Percentiles rank a stretch among this genome's conserved stretches.
phyloP scores from a whole-genome alignment of 202 grass and related monocot genomes.

The Setaria italica region DNA sequence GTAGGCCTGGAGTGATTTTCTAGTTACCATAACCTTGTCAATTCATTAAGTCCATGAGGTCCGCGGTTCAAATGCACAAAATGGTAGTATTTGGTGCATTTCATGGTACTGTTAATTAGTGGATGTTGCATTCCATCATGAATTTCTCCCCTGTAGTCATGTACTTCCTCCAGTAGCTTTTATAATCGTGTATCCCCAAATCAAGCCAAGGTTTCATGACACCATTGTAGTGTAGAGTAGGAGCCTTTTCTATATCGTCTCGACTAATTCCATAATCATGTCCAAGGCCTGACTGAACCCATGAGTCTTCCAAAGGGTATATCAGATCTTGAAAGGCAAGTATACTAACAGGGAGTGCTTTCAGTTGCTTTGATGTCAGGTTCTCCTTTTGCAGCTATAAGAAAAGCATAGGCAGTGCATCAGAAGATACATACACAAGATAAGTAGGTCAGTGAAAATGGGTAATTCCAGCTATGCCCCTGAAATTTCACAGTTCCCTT shows the following conservation, averaged over 20 bases:
- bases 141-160: conserved; percentile 71
- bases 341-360: conserved; percentile 62
- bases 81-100: not conserved
- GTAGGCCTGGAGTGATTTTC: not conserved
- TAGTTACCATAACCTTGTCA: not conserved
- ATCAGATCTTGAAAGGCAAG: conserved; percentile 73
- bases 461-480: not conserved
- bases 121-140: conserved; percentile 93
- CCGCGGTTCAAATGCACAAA: conserved; percentile 15
- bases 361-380: conserved; percentile 46
- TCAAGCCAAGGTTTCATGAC: conserved; percentile 99
- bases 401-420: not conserved
- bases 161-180: conserved; percentile 83
- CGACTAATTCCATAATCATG: conserved; percentile 73
- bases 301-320: conserved; percentile 65
- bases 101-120: conserved; percentile 49
- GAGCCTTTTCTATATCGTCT: conserved; percentile 56
- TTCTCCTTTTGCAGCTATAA: conserved; percentile 48
- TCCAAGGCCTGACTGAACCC: conserved; percentile 74
- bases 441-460: not conserved
- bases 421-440: not conserved
- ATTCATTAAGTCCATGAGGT: conserved; percentile 21
- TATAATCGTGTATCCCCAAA: conserved; percentile 77
- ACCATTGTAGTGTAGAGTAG: conserved; percentile 85
- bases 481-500: not conserved